phyloP scores from a whole-genome alignment of 768 basidiomycete species.

The Crassisporium funariophilum region DNA sequence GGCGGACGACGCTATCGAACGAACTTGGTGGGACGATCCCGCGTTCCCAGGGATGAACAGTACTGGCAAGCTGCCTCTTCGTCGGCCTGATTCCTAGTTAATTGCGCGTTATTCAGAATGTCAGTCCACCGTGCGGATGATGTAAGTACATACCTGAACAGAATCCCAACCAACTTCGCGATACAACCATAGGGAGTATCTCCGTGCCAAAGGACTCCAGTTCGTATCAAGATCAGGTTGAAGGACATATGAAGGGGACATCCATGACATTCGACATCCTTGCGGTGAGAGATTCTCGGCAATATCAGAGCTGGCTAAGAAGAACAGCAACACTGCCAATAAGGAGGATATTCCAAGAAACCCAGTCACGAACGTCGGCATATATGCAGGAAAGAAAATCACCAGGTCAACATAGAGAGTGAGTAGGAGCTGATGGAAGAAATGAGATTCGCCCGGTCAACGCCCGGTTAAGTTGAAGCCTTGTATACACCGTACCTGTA shows the following conservation, averaged over 20 bases:
- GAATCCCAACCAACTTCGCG: constrained; percentile 86
- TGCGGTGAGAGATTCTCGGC: constrained; percentile 68
- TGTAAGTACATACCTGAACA: constrained; percentile 46
- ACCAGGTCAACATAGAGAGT: background rate
- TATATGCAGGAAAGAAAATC: constrained; percentile 9
- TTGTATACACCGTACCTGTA: too few species aligned
- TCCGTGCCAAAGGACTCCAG: constrained; percentile 69
- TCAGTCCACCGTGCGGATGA: too few species aligned
- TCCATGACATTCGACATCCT: constrained; percentile 96
- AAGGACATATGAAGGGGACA: constrained; percentile 87
- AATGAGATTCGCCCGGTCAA: too few species aligned
- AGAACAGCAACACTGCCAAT: constrained; percentile 38
- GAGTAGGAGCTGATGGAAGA: too few species aligned
- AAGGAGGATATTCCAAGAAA: constrained; percentile 40
- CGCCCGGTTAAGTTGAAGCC: too few species aligned
- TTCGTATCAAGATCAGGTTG: constrained; percentile 65
- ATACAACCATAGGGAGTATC: constrained; percentile 91
- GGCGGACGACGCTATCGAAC: constrained; percentile 93
- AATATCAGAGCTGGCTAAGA: constrained; percentile 46
- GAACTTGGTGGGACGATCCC: constrained; percentile 90
- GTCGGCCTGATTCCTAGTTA: constrained; percentile 17
- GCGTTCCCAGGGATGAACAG: constrained; percentile 98
- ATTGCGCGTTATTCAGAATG: too few species aligned
- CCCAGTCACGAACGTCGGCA: constrained; percentile 28
- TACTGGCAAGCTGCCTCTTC: constrained; percentile 69